These are phyloP conservation scores for Aspergillus hancockii DNA, from an alignment of 495 filamentous ascomycete species.

Conservation along the genomic window DNA sequence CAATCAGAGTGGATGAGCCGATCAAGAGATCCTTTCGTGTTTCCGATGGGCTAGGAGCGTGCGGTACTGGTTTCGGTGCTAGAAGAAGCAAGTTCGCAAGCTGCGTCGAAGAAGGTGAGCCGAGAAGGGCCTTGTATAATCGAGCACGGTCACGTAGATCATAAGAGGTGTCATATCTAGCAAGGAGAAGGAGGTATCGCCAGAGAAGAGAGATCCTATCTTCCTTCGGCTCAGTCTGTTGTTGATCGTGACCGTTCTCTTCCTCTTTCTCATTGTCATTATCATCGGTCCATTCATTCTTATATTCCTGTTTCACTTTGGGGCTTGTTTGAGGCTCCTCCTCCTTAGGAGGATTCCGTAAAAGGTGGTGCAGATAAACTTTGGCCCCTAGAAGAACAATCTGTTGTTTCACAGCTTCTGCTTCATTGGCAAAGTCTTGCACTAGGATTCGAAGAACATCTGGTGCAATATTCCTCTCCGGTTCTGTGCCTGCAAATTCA, in stretches of 20 bases:
- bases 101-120: slow-evolving; percentile 71
- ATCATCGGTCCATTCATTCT: slow-evolving; percentile 45
- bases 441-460: slow-evolving; percentile 90
- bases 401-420: slow-evolving; percentile 82
- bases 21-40: slow-evolving; percentile 72
- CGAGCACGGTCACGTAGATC: slow-evolving; percentile 89
- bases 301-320: slow-evolving; percentile 23
- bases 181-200: slow-evolving; percentile 80
- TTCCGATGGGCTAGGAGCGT: slow-evolving; percentile 81
- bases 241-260: slow-evolving; percentile 28
- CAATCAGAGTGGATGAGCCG: slow-evolving; percentile 80
- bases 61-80: slow-evolving; percentile 90
- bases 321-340: slow-evolving; percentile 18
- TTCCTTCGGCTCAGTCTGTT: slow-evolving; percentile 32
- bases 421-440: slow-evolving; percentile 80
- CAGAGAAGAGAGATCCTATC: slow-evolving; percentile 74
- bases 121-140: slow-evolving; percentile 81
- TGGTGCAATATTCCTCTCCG: slow-evolving; percentile 82
- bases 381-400: slow-evolving; percentile 92
- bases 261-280: slow-evolving; percentile 35
- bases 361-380: slow-evolving; percentile 84
- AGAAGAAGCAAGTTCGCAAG: slow-evolving; percentile 87
- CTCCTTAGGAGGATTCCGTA: slow-evolving; percentile 53
- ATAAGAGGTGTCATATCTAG: slow-evolving; percentile 91
- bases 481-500: slow-evolving; percentile 80